Base-by-base conservation (phyloP, 495 filamentous ascomycete species). In the Penicillium maclennaniae region DNA sequence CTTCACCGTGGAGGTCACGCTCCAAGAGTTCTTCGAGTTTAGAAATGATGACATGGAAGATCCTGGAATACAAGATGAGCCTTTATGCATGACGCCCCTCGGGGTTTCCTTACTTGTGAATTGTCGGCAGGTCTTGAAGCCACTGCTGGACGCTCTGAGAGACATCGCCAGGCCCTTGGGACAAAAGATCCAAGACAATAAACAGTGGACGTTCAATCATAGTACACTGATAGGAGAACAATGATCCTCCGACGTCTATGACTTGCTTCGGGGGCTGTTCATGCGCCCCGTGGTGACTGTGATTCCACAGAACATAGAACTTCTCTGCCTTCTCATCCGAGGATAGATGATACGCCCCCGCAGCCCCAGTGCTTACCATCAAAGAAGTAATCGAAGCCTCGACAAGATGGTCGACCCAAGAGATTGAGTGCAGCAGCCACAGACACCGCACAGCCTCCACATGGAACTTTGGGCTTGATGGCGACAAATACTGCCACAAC, bases 381-480 rank as follows among this genome's bases (percentile, higher is more conserved):
- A 95, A 68, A 25, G 82, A 78, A 34, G 88, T 83, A 45, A 96
- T 86, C 5, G 89, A 82, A 34, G 89, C 88, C 69, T 97, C 92
- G 15, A 96, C 82, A 23, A 78, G 68, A 56, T 82, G 76, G 49
- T 79, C 73, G n/a, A 71, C 65, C 55, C 71, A 73, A 27, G 83
- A 79, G 8, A 82, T 79, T 0, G 81, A 82, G 58, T 97, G 89
- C 40, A 97, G 71, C 45, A 87, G 82, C 87, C 92, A 95, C 14
- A 97, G 69, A 55, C 83, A 87, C 45, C 88, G 86, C 43, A 95
- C 89, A 31, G 90, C 84, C 67, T 97, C 92, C 20, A 97, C 90
- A 65, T 96, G 93, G 57, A 92, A 92, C 62, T 95, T 95, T 0
- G 91, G 92, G 50, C 84, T 85, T 17, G 85, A 71, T 20, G 89